Conservation (phyloP, 2,329 filamentous ascomycete species). For the Talaromyces sp. region DNA sequence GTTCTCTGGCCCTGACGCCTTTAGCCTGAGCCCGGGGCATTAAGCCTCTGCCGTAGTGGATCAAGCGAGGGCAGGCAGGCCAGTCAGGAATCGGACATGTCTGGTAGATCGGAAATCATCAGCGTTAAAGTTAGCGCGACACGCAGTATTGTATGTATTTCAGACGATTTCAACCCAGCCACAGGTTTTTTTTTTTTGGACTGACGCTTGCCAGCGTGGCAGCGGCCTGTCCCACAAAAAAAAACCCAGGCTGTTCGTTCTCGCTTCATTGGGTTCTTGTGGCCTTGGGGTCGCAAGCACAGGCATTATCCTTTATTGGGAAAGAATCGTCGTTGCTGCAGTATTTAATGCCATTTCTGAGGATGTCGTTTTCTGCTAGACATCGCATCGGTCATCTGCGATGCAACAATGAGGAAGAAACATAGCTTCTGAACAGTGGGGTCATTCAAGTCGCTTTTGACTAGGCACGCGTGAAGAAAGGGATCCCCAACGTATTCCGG, state of each 20-base stretch:
- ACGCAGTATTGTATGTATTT: constrained; percentile 5
- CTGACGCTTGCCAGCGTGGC: constrained; percentile 28
- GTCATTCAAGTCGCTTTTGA: not conserved
- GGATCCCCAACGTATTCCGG: not conserved
- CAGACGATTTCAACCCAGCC: constrained; percentile 12
- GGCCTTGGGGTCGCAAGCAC: constrained; percentile 2
- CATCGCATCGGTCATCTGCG: not conserved
- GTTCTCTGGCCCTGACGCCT: constrained; percentile 21
- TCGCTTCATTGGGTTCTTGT: not conserved
- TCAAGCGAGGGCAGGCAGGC: constrained; percentile 13
- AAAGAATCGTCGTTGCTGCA: constrained; percentile 1
- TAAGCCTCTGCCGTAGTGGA: constrained; percentile 21
- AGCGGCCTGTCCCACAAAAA: constrained; percentile 14
- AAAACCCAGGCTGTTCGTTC: not conserved
- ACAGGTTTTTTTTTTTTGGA: constrained; percentile 16
- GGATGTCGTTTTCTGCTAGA: not conserved
- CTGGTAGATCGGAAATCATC: constrained; percentile 15
- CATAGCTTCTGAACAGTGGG: not conserved
- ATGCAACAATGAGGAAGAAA: not conserved
- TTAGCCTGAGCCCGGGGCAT: constrained; percentile 18
- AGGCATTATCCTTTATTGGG: constrained; percentile 4
- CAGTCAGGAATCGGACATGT: constrained; percentile 10
- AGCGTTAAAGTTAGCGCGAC: constrained; percentile 14
- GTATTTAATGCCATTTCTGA: constrained; percentile 5
- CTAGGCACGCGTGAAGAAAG: not conserved